Base-by-base conservation (phyloP, 2,329 filamentous ascomycete species). In the Colletotrichum endophyticum region DNA sequence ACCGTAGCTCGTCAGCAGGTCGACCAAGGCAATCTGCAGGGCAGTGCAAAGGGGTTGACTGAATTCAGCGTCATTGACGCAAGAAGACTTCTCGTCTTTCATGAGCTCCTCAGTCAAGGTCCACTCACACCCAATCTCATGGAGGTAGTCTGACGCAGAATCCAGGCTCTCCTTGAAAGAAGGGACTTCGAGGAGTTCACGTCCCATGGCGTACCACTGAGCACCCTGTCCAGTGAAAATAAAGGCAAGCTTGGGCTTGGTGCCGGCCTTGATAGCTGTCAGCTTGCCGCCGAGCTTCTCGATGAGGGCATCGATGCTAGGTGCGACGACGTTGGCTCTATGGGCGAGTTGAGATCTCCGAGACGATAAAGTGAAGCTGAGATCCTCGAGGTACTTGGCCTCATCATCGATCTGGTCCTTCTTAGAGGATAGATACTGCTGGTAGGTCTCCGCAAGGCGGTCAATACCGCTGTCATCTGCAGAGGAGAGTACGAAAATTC, bases 171-270 rank as follows among this genome's bases (percentile, higher is more conserved):
- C 79, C 89, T 90, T 9, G 22, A 25, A 30, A 80, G 80, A 2
- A 87, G 81, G 57, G 88, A n/a, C n/a, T 3, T 80, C 80, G 81
- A 88, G 68, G 5, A 80, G 75, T 25, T 78, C 68, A 25, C 66
- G 77, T 1, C 78, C 75, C 75, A 78, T 79, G 19, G 57, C 66
- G 13, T 70, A 53, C 73, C 79, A 81, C 73, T 81, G 80, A 2
- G 80, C 80, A 22, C 80, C 80, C 67, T 81, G 80, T 4, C 80
- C 80, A 5, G 79, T 81, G 61, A 82, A 82, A 9, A 81, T 67
- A 59, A 77, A 76, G 8, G 32, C 78, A 13, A 78, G 6, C 13
- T 61, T 39, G 9, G 67, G 61, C 9, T 36, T 36, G 25, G 22
- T 11, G 1, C 73, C 63, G 36, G 27, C 27, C 30, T 39, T n/a